These are phyloP conservation scores for Talaromyces trachyspermus DNA, from an alignment of 495 filamentous ascomycete species.

Conservation along the genomic window DNA sequence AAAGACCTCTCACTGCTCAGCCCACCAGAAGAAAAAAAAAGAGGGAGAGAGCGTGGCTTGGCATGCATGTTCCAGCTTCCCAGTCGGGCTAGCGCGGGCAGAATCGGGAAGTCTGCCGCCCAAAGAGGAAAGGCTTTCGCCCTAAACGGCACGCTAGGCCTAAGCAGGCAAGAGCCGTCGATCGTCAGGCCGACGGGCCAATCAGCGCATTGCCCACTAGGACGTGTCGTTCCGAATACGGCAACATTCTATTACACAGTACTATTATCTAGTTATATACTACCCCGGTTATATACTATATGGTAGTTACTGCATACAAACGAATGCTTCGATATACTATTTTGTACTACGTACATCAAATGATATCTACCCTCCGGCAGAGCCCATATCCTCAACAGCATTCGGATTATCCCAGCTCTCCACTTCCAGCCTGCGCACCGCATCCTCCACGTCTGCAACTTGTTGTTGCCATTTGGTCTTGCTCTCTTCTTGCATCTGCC, in stretches of 20 bases:
- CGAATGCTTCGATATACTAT: background rate
- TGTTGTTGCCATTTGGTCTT: slow-evolving; percentile 36
- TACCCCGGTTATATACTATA: no score
- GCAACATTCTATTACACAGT: no score
- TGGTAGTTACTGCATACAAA: no score
- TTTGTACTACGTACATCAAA: background rate
- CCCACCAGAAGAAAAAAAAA: background rate
- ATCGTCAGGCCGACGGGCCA: slow-evolving; percentile 14
- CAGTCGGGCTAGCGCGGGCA: no score
- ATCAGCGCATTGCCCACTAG: no score
- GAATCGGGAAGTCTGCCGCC: no score
- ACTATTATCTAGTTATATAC: no score
- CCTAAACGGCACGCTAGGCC: background rate
- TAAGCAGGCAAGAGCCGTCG: background rate
- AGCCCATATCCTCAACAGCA: slow-evolving; percentile 66
- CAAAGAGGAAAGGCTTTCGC: background rate
- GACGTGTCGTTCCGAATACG: background rate
- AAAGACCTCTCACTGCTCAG: background rate
- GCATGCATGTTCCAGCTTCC: no score
- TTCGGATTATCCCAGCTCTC: slow-evolving; percentile 66
- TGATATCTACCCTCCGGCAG: slow-evolving; percentile 19
- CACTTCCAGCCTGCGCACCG: slow-evolving; percentile 57
- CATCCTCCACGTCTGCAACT: slow-evolving; percentile 47
- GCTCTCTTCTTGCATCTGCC: slow-evolving; percentile 57
- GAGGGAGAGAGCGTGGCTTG: no score